Evolutionary conservation across 768 basidiomycete genomes (phyloP).

Genomic region (Gymnopilus dilepis): DNA sequence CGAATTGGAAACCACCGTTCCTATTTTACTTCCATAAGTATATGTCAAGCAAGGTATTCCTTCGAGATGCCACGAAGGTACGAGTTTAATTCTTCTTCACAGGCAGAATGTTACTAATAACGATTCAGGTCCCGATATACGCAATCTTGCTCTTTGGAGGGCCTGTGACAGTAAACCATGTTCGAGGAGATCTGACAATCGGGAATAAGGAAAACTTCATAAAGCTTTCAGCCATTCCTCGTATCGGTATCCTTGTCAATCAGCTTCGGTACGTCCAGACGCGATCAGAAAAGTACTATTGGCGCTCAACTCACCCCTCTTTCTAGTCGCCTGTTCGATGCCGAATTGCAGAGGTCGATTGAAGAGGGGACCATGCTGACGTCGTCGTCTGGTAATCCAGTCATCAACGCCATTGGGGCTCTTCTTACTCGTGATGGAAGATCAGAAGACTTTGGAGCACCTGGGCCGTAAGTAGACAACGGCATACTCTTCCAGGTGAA

Average conservation of each 20-base stretch:
- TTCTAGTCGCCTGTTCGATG: conserved; percentile 69
- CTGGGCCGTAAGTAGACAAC: not conserved
- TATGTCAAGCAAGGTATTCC: conserved; percentile 80
- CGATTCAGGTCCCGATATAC: conserved; percentile 79
- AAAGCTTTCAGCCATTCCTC: conserved; percentile 81
- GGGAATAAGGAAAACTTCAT: conserved; percentile 58
- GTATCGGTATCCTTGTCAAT: conserved; percentile 89
- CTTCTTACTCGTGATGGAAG: conserved; percentile 38
- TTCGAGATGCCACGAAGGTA: conserved; percentile 89
- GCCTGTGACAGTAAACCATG: conserved; percentile 75
- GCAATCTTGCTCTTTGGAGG: conserved; percentile 87
- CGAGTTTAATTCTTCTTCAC: conserved; percentile 17
- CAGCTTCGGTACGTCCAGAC: conserved; percentile 66
- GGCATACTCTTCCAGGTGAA: not conserved
- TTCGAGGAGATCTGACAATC: conserved; percentile 76
- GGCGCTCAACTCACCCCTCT: not conserved
- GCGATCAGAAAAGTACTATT: not conserved
- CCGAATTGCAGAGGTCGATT: conserved; percentile 66
- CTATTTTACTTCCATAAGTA: conserved; percentile 85
- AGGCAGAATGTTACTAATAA: not conserved
- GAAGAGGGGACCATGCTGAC: conserved; percentile 61
- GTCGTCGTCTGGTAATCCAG: conserved; percentile 54
- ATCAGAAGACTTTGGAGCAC: conserved; percentile 28
- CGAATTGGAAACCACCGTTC: conserved; percentile 79
- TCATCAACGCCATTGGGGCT: conserved; percentile 48